phyloP scores from a whole-genome alignment of 2,329 filamentous ascomycete species.

The Arthroderma uncinatum region DNA sequence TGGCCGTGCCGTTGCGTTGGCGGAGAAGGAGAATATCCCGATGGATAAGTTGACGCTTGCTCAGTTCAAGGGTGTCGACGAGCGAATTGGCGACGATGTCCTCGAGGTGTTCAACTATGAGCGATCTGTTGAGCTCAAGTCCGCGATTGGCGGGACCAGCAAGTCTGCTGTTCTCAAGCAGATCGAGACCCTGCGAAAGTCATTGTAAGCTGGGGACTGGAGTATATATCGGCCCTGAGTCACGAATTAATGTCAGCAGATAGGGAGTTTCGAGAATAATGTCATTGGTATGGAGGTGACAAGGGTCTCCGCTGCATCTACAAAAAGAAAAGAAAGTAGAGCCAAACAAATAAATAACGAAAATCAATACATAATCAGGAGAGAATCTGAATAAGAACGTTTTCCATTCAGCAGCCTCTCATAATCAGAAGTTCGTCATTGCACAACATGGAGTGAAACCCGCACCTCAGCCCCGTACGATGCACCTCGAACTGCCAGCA shows the following conservation, averaged over 20 bases:
- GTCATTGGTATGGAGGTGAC: too few species aligned
- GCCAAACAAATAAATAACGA: too few species aligned
- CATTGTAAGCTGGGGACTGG: neutral
- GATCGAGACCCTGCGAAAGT: conserved; percentile 46
- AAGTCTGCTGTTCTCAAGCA: conserved; percentile 56
- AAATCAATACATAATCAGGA: too few species aligned
- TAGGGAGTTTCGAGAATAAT: too few species aligned
- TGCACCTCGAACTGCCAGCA: too few species aligned
- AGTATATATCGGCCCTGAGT: neutral
- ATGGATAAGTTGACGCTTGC: conserved; percentile 60
- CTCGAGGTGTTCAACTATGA: conserved; percentile 66
- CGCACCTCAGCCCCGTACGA: neutral
- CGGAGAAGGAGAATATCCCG: conserved; percentile 52
- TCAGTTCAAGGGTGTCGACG: conserved; percentile 57
- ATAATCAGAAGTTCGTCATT: neutral
- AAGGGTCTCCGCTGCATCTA: too few species aligned
- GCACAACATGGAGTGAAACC: neutral
- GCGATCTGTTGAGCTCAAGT: conserved; percentile 66
- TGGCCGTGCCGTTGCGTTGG: conserved; percentile 59
- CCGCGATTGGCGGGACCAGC: conserved; percentile 68
- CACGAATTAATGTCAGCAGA: neutral
- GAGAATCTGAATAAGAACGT: too few species aligned
- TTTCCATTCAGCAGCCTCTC: neutral
- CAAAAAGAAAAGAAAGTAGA: too few species aligned
- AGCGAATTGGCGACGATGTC: conserved; percentile 61